Conservation (phyloP, 2,329 filamentous ascomycete species). For the Pseudogymnoascus sp. region DNA sequence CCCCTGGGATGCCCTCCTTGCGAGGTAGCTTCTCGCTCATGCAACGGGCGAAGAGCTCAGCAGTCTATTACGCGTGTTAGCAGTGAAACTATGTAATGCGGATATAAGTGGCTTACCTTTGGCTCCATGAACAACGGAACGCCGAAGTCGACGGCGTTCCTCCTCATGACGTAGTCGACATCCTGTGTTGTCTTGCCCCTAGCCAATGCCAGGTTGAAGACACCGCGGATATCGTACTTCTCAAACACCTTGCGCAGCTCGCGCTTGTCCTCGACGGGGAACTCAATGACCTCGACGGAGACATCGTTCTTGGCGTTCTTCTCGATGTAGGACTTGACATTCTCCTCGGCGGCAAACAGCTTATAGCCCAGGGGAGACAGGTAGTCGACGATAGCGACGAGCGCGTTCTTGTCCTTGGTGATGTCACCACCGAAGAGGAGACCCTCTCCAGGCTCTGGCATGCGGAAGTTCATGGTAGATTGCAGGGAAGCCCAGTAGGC, state of each 20-base stretch:
- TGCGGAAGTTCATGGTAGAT: slow-evolving; percentile 98
- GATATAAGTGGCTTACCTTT: slow-evolving; percentile 53
- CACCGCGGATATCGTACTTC: slow-evolving; percentile 92
- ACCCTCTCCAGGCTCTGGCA: slow-evolving; percentile 89
- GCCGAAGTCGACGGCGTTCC: slow-evolving; percentile 97
- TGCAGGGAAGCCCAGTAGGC: slow-evolving; percentile 97
- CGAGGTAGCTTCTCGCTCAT: slow-evolving; percentile 95
- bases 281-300: slow-evolving; percentile 83
- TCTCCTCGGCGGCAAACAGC: slow-evolving; percentile 73
- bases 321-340: slow-evolving; percentile 80
- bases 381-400: slow-evolving; percentile 77
- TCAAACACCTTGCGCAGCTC: slow-evolving; percentile 89
- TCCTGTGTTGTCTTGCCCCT: slow-evolving; percentile 78
- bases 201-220: slow-evolving; percentile 85
- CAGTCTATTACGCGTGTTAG: slow-evolving; percentile 55
- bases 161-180: slow-evolving; percentile 96
- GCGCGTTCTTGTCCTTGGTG: slow-evolving; percentile 51
- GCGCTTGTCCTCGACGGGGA: slow-evolving; percentile 93
- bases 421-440: slow-evolving; percentile 87
- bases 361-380: slow-evolving; percentile 88
- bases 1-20: slow-evolving; percentile 75
- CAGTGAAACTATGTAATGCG: slow-evolving; percentile 11
- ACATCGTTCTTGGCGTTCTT: slow-evolving; percentile 56
- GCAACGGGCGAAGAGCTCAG: slow-evolving; percentile 89
- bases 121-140: slow-evolving; percentile 98